Percentiles rank a stretch among this genome's conserved stretches.
Evolutionary conservation across 2,329 filamentous ascomycete species (phyloP).

Genomic region (Penicillium aurantiogriseum): DNA sequence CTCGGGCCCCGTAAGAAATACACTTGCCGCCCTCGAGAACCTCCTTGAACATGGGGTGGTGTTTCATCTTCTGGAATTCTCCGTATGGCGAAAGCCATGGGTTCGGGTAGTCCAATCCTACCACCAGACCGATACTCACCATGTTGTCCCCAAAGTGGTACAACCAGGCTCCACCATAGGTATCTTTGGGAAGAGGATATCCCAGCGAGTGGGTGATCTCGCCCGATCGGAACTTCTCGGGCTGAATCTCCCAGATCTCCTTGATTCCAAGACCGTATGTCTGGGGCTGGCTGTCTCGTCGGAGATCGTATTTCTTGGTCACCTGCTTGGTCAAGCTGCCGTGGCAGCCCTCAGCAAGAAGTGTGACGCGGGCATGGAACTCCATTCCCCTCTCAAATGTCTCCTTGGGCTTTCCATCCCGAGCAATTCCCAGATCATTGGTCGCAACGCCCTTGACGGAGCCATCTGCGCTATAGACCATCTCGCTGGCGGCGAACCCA

Average conservation of each 20-base stretch:
- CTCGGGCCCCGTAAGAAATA: conserved; percentile 90
- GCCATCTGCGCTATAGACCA: conserved; percentile 82
- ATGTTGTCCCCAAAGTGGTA: conserved; percentile 99
- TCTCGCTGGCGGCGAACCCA: conserved; percentile 90
- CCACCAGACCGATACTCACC: conserved; percentile 85
- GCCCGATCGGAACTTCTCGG: conserved; percentile 86
- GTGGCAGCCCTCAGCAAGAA: conserved; percentile 94
- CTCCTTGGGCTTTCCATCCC: conserved; percentile 81
- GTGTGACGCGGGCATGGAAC: conserved; percentile 86
- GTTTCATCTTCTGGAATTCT: conserved; percentile 98
- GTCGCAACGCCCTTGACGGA: conserved; percentile 92
- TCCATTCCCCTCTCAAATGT: conserved; percentile 97
- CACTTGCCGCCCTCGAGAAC: conserved; percentile 96
- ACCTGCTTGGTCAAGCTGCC: conserved; percentile 94
- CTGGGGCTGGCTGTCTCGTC: conserved; percentile 85
- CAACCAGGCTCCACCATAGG: conserved; percentile 98
- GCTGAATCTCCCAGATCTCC: conserved; percentile 94
- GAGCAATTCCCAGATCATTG: conserved; percentile 83
- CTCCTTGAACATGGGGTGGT: conserved; percentile 83
- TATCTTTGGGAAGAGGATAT: conserved; percentile 81
- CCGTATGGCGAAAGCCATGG: conserved; percentile 94
- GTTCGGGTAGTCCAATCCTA: conserved; percentile 92
- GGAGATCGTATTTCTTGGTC: conserved; percentile 87
- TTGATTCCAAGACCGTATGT: conserved; percentile 94
- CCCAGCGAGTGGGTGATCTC: conserved; percentile 87